A percentile compares a stretch with the other conserved stretches of the same genome.
Evolutionary conservation across 768 basidiomycete species (phyloP).

Genomic region (Phaeolepiota aurea): DNA sequence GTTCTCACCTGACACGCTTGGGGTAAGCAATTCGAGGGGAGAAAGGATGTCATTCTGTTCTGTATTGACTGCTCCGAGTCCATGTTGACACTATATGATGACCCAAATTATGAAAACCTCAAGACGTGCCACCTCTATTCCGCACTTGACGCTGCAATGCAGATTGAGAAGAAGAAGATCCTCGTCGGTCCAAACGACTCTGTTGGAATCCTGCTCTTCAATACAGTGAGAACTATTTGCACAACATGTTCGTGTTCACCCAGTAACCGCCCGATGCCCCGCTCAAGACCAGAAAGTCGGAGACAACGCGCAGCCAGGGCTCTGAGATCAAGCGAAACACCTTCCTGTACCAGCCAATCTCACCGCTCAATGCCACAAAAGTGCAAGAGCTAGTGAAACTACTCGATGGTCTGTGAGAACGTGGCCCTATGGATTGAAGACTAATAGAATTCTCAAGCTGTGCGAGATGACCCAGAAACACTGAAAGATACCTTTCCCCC

Average conservation of each 20-base stretch:
- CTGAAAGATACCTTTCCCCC: slow-evolving; percentile 61
- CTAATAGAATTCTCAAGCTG: slow-evolving; percentile 33
- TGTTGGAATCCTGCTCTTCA: slow-evolving; percentile 87
- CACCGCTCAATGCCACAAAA: slow-evolving; percentile 69
- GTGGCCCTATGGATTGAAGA: neutral
- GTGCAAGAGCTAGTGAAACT: slow-evolving; percentile 74
- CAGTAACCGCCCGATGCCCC: too few relatives aligned
- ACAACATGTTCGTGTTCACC: too few relatives aligned
- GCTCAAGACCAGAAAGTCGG: slow-evolving; percentile 32
- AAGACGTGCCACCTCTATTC: slow-evolving; percentile 71
- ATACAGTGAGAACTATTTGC: slow-evolving; percentile 55
- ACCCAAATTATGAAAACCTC: slow-evolving; percentile 54
- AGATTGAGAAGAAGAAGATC: slow-evolving; percentile 87
- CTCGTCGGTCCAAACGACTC: slow-evolving; percentile 82
- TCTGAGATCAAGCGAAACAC: slow-evolving; percentile 64
- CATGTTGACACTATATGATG: slow-evolving; percentile 71
- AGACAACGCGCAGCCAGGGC: slow-evolving; percentile 27
- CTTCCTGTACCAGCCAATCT: slow-evolving; percentile 69
- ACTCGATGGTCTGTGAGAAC: slow-evolving; percentile 52
- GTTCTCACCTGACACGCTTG: slow-evolving; percentile 1
- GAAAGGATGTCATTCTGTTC: slow-evolving; percentile 87
- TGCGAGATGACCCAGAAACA: slow-evolving; percentile 52
- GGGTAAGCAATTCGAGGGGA: slow-evolving; percentile 58
- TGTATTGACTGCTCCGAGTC: slow-evolving; percentile 90
- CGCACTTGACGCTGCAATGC: slow-evolving; percentile 76